Evolutionary conservation across 139 green algal genomes (phyloP), one percentile per base, ranked within the genome.

Genomic region (Bryopsis sp.): DNA sequence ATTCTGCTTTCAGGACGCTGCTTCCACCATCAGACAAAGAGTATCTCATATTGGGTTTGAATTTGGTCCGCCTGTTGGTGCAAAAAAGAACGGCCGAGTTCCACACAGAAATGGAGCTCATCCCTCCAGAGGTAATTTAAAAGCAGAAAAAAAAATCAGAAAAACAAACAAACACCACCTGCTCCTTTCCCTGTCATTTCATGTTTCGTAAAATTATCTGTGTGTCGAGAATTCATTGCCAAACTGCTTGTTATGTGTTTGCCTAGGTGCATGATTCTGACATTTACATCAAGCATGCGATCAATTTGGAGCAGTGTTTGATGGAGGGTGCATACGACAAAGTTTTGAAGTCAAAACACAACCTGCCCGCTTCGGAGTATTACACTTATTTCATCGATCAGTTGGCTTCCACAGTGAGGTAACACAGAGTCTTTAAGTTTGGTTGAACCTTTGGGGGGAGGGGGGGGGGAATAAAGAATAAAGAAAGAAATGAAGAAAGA

Each of bases 261-360:
- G 43, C 43, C 43, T 19, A 69, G 35, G 35, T 69, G 8, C 62
- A 69, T 37, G 38, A 69, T 33, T 37, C 15, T 35, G 62, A 69
- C 43, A 36, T 69, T 6, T 76, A 79, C 50, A 76, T 97, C 37
- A 33, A 72, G 33, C 73, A 90, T 39, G 83, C 83, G 0, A 76
- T 92, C 19, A 79, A 95, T 73, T 74, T 99, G 64, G 94, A 99
- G 82, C 84, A 94, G 75, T 91, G 81, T 71, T 84, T 98, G 22
- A 97, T 97, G 92, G 91, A 97, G 79, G 94, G 94, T 6, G 83
- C 94, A 0, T 98, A 96, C 80, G 89, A 92, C 74, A 96, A 96
- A 79, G 89, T 96, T 31, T 63, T 89, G 58, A 60, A 24, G 3
- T 62, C 35, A 6, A 62, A 72, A 26, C n/a, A 72, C 22, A 48